These are phyloP conservation scores for Eucalyptus leucophloia DNA, from an alignment of 345 rosid species.

Conservation along the genomic window DNA sequence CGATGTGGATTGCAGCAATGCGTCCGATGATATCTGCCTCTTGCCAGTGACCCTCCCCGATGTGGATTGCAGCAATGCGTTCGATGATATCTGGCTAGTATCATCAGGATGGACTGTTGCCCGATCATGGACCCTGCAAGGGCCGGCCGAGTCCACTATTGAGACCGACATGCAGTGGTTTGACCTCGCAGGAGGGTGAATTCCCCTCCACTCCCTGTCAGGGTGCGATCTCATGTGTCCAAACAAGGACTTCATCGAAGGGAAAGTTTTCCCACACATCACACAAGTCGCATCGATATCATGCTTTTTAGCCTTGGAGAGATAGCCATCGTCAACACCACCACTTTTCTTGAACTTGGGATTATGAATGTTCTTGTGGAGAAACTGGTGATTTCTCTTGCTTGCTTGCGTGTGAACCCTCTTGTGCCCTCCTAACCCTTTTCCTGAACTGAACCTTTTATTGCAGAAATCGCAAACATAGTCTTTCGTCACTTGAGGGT, in stretches of 20 bases:
- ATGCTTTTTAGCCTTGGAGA: not conserved
- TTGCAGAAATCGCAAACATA: slow-evolving; percentile 14
- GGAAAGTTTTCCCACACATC: slow-evolving; percentile 19
- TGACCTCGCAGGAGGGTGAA: slow-evolving; percentile 13
- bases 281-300: slow-evolving; percentile 1
- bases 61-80: not conserved
- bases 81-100: not conserved
- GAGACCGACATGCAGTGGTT: not conserved
- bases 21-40: not conserved
- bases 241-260: slow-evolving; percentile 28
- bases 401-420: slow-evolving; percentile 13
- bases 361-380: not conserved
- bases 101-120: not conserved
- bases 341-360: not conserved
- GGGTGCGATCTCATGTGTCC: slow-evolving; percentile 61
- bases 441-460: slow-evolving; percentile 29
- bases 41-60: no score
- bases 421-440: slow-evolving; percentile 46
- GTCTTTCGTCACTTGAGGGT: not conserved
- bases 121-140: not conserved
- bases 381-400: not conserved
- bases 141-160: not conserved
- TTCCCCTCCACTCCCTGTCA: slow-evolving; percentile 41
- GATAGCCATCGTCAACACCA: not conserved
- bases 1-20: not conserved